Evolutionary conservation across 176 grass and related monocot species (phyloP), one percentile per base, ranked within the genome.

Genomic region (Carex myosuroides): DNA sequence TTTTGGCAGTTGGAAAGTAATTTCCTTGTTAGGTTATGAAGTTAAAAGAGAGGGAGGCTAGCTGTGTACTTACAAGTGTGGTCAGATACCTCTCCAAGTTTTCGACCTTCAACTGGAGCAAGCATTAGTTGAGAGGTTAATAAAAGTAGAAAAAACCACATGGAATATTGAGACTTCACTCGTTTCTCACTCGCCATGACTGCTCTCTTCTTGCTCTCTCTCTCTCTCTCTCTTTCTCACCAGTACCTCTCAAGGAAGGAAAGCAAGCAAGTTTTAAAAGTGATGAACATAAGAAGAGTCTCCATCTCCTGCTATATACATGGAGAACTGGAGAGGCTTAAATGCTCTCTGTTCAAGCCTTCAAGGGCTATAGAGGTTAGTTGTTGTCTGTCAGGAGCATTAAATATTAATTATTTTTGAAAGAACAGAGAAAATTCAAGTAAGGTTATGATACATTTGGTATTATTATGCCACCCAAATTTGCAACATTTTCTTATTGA

Each of bases 321-420:
- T 81, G 58, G 62, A 52, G 80, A 83, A 83, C 60, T 68, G 61
- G 16, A 83, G 80, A 83, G 62, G 62, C 12, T 83, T 83, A 68
- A 83, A 83, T 83, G 81, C 62, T 29, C 61, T 29, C 60, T 52
- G 58, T 21, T 62, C 24, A n/a, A n/a, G n/a, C n/a, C n/a, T n/a
- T n/a, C n/a, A 69, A 83, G 64, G 18, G 44, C 20, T 20, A 56
- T 83, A 52, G 63, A 64, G 81, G 81, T 83, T 83, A 83, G 81
- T 83, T 83, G 62, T 35, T 66, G 42, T 21, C 33, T 83, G 81
- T 83, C 81, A 83, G 81, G 26, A 32, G 62, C 81, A 83, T 83
- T 83, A 6, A 83, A 63, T 81, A 21, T 37, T 24, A 9, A 21
- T 37, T 24, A 9, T 53, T 50, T 78, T 57, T 57, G 3, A 35